Conservation (phyloP, 2,329 filamentous ascomycete genomes). For the Ophiosphaerella narmari region DNA sequence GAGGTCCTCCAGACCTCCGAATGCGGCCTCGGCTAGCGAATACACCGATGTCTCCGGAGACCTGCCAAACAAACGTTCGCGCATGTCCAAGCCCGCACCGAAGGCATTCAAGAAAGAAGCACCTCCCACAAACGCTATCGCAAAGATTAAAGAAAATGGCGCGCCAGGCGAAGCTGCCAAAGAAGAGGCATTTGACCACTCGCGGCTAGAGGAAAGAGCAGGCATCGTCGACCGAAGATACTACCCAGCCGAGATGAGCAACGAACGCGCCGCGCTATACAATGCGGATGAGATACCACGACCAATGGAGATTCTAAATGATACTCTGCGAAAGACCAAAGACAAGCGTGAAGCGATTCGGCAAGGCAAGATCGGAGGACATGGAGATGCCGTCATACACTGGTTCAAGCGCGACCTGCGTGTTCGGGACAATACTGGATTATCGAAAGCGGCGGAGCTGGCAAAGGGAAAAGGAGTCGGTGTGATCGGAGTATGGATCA, state of each 20-base stretch:
- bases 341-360: constrained; percentile 56
- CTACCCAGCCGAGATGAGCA: constrained; percentile 87
- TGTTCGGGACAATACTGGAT: constrained; percentile 71
- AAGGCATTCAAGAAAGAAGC: constrained; percentile 30
- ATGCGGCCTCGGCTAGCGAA: constrained; percentile 31
- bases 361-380: constrained; percentile 24
- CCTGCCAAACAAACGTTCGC: constrained; percentile 46
- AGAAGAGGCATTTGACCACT: constrained; percentile 38
- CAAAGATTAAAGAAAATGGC: constrained; percentile 21
- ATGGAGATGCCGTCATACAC: constrained; percentile 72
- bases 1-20: constrained; percentile 33
- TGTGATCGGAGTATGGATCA: constrained; percentile 75
- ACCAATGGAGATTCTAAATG: constrained; percentile 71
- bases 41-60: constrained; percentile 43
- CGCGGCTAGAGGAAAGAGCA: constrained; percentile 43
- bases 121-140: constrained; percentile 7
- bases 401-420: constrained; percentile 91
- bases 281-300: constrained; percentile 69
- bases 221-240: constrained; percentile 62
- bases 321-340: constrained; percentile 65
- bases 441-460: constrained; percentile 68
- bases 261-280: constrained; percentile 75
- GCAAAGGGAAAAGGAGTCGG: constrained; percentile 72
- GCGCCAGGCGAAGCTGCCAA: constrained; percentile 18
- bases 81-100: constrained; percentile 30